phyloP scores from a whole-genome alignment of 164 flowering plant genomes.

The Warburgia ugandensis region DNA sequence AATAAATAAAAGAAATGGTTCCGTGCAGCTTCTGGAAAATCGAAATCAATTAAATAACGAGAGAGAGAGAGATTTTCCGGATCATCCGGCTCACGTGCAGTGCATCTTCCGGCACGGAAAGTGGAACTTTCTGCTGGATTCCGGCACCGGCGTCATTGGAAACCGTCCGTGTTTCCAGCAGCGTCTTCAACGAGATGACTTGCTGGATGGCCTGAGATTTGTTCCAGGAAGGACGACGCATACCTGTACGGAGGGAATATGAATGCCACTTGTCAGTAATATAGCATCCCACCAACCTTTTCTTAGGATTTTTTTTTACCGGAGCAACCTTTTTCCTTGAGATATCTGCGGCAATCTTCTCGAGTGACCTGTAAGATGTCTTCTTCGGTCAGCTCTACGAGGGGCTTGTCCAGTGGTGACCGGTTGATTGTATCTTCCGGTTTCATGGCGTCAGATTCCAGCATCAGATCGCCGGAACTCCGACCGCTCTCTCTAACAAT shows the following conservation, averaged over 20 bases:
- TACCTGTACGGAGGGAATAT: conserved; percentile 34
- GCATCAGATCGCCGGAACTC: neutral
- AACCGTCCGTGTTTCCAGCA: conserved; percentile 42
- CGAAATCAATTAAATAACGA: too few relatives aligned
- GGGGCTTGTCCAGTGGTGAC: conserved; percentile 78
- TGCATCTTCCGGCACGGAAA: conserved; percentile 11
- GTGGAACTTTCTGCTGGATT: neutral
- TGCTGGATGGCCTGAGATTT: conserved; percentile 94
- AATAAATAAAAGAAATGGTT: too few relatives aligned
- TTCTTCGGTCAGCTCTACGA: conserved; percentile 71
- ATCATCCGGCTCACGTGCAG: conserved; percentile 17
- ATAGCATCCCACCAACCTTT: too few relatives aligned
- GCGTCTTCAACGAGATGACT: conserved; percentile 63
- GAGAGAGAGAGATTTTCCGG: too few relatives aligned
- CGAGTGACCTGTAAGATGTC: conserved; percentile 97
- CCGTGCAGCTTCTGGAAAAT: too few relatives aligned
- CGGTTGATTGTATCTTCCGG: conserved; percentile 30
- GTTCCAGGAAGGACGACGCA: conserved; percentile 94
- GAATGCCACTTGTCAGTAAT: conserved; percentile 10
- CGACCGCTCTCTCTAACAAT: neutral
- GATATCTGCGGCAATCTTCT: conserved; percentile 89
- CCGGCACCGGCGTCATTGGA: conserved; percentile 22
- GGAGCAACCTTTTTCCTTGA: conserved; percentile 95
- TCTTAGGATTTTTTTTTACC: too few relatives aligned
- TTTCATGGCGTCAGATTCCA: conserved; percentile 32